Conservation (phyloP, 1,139 yeast genomes). For the Scheffersomyces illinoinensis region DNA sequence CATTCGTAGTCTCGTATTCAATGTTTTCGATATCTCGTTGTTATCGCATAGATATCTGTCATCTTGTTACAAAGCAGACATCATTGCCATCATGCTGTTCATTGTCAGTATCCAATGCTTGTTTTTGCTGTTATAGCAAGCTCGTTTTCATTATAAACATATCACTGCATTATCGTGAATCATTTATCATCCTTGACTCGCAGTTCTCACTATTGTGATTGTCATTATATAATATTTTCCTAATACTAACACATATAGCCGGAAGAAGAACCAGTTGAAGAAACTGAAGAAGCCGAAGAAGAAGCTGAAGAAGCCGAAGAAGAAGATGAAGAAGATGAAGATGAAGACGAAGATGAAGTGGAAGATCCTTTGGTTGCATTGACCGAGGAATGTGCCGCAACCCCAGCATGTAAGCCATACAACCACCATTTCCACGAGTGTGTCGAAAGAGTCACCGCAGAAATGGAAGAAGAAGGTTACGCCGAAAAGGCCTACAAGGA, state of each 20-base stretch:
- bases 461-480: conserved; percentile 79
- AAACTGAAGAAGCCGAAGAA: conserved; percentile 47
- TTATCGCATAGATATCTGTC: no score
- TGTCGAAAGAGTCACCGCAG: conserved; percentile 89
- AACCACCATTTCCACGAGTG: conserved; percentile 94
- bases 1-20: not conserved
- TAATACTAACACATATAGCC: conserved; percentile 6
- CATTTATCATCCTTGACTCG: not conserved
- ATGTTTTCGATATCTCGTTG: not conserved
- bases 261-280: conserved; percentile 26
- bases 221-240: not conserved
- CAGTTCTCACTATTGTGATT: not conserved
- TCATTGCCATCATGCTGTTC: no score
- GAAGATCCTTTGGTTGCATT: conserved; percentile 69
- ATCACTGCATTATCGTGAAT: not conserved
- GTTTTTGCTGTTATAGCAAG: not conserved
- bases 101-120: no score
- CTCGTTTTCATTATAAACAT: not conserved
- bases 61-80: no score
- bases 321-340: conserved; percentile 71
- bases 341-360: conserved; percentile 67
- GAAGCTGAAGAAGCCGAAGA: conserved; percentile 59
- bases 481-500: conserved; percentile 83
- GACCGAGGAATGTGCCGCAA: conserved; percentile 66
- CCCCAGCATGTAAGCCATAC: conserved; percentile 69